Conservation (phyloP, 805 yeast species). For the Metschnikowia continentalis region DNA sequence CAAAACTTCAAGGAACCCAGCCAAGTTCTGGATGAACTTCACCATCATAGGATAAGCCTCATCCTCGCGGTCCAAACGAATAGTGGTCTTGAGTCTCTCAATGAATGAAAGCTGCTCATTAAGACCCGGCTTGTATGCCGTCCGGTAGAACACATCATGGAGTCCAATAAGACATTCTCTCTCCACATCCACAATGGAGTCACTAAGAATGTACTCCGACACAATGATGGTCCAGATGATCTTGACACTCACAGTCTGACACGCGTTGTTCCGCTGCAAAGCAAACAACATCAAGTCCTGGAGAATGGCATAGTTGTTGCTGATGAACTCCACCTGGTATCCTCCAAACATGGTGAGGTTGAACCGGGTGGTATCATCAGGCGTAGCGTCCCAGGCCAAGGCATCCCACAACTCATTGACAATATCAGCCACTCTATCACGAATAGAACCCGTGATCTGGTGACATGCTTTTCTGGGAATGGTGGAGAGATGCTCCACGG, state of each 20-base stretch:
- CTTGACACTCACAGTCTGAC: slow-evolving; percentile 60
- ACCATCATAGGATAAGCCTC: slow-evolving; percentile 51
- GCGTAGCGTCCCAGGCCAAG: slow-evolving; percentile 59
- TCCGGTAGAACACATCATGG: slow-evolving; percentile 57
- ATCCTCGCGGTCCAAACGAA: slow-evolving; percentile 59
- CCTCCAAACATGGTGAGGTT: slow-evolving; percentile 63
- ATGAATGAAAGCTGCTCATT: slow-evolving; percentile 54
- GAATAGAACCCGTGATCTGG: slow-evolving; percentile 57
- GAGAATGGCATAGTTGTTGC: slow-evolving; percentile 54
- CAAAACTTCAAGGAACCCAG: slow-evolving; percentile 60
- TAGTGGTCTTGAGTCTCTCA: slow-evolving; percentile 44
- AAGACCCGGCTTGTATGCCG: slow-evolving; percentile 52
- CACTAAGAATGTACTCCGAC: slow-evolving; percentile 59
- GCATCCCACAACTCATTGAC: slow-evolving; percentile 67
- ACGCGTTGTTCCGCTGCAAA: slow-evolving; percentile 58
- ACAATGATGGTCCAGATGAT: slow-evolving; percentile 69
- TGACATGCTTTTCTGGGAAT: slow-evolving; percentile 70
- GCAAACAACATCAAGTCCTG: slow-evolving; percentile 64
- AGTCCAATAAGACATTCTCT: slow-evolving; percentile 60
- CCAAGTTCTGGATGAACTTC: slow-evolving; percentile 49
- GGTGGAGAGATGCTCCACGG: slow-evolving; percentile 64
- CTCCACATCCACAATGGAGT: slow-evolving; percentile 55
- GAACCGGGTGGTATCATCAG: slow-evolving; percentile 53
- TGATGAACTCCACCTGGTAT: slow-evolving; percentile 61
- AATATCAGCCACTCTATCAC: slow-evolving; percentile 54